phyloP scores from a whole-genome alignment of 805 yeast genomes.

The Monosporozyma servazzii region DNA sequence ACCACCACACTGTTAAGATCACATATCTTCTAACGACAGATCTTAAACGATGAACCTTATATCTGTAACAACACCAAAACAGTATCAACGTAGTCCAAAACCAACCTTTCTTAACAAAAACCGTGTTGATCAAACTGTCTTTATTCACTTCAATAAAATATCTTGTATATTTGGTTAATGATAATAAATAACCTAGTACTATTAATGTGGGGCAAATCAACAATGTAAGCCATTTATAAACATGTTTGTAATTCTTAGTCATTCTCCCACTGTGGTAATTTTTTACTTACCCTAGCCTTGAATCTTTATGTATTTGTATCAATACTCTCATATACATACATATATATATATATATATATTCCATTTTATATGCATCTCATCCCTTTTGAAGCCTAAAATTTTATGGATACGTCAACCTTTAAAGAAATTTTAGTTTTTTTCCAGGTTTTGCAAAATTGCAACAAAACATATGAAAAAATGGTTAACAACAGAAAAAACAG shows the following conservation, averaged over 20 bases:
- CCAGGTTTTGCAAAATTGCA: neutral
- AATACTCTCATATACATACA: too few species aligned
- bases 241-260: neutral
- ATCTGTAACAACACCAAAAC: constrained; percentile 18
- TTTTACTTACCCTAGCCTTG: neutral
- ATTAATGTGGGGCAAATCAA: constrained; percentile 36
- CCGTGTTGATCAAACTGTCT: constrained; percentile 57
- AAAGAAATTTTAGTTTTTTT: neutral
- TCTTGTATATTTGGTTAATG: neutral
- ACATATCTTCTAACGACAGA: constrained; percentile 31
- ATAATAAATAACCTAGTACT: constrained; percentile 39
- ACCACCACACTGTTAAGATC: constrained; percentile 71
- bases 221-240: constrained; percentile 3
- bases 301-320: too few species aligned
- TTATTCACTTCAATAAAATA: constrained; percentile 33
- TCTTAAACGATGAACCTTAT: constrained; percentile 3
- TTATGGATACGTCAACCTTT: neutral
- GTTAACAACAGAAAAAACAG: neutral
- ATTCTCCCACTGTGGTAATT: neutral
- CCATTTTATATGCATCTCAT: neutral
- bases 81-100: constrained; percentile 61
- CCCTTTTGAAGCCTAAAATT: neutral
- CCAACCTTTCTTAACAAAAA: constrained; percentile 89
- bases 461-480: too few species aligned
- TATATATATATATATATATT: too few species aligned